Evolutionary conservation across 2,329 filamentous ascomycete species (phyloP), one percentile per base, ranked within the genome.

Genomic region (Arthrobotrys iridis): DNA sequence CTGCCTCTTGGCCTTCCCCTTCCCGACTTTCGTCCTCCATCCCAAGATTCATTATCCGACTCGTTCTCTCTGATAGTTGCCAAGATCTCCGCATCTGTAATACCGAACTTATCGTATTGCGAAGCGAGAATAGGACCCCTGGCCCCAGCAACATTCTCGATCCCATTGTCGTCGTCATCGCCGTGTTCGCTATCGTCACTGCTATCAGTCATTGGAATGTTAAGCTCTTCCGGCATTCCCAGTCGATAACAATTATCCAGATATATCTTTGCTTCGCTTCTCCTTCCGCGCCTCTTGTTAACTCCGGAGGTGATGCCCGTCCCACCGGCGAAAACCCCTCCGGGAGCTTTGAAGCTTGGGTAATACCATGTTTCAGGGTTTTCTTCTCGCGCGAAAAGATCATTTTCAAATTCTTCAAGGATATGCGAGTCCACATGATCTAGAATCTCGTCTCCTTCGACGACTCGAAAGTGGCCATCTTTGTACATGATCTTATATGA

Each of bases 61-160:
- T 58, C 60, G 50, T 75, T 64, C 28, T 68, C 71, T 52, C 30
- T 43, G 13, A 75, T 75, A 24, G 33, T 50, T 35, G 63, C 71
- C 18, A 75, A 26, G 18, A 75, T 75, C 3, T 75, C 71, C 8
- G 37, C 37, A 41, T 75, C 71, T 10, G 58, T 68, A 40, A 68
- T 75, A 46, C 64, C 63, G 50, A 75, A 75, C 41, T 75, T 75
- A 62, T 75, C 71, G 48, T 75, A 75, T 52, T 75, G 71, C 7
- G 70, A 74, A 24, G 33, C 48, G 26, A 30, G 41, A 33, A 45
- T 57, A 15, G 58, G 57, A n/a, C 57, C 20, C 18, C 40, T 50
- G 15, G 35, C 28, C 18, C 30, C 48, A 18, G 28, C 28, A 18
- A n/a, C 13, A 45, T 52, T 26, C 22, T 7, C 26, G 57, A 2